Evolutionary conservation across 768 basidiomycete species (phyloP).

Genomic region (Cantharellus anzutake): DNA sequence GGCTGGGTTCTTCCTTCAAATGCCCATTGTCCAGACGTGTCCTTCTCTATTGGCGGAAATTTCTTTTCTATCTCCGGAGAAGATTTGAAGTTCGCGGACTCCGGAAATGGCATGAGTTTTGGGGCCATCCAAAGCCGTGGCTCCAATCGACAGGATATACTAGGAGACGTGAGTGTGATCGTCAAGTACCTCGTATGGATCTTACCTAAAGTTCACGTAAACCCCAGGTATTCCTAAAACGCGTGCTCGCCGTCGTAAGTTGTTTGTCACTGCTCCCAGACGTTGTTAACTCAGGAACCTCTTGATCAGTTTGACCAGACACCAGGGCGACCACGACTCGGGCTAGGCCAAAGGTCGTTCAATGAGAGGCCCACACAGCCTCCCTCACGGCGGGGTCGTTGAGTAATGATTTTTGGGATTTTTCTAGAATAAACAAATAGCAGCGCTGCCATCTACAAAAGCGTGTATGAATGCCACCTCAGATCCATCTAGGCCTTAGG

Average conservation of each 20-base stretch:
- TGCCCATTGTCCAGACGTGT: conserved; percentile 1
- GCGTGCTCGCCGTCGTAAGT: background rate
- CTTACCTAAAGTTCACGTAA: background rate
- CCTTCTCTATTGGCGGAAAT: conserved; percentile 1
- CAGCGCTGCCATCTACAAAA: no score
- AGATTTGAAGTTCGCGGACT: conserved; percentile 5
- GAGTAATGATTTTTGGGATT: no score
- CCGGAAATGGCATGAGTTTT: conserved; percentile 5
- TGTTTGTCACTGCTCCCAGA: no score
- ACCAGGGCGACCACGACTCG: background rate
- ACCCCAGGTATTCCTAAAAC: conserved; percentile 3
- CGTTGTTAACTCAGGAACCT: no score
- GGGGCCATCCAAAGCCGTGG: conserved; percentile 4
- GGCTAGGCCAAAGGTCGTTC: conserved; percentile 2
- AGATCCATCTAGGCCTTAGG: no score
- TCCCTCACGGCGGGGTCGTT: no score
- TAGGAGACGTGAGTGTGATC: conserved; percentile 3
- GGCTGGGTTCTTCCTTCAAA: conserved; percentile 5
- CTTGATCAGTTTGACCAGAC: conserved; percentile 2
- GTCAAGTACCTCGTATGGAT: background rate
- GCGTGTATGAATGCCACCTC: no score
- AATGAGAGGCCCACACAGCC: background rate
- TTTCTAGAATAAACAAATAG: no score
- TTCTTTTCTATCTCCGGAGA: conserved; percentile 3
- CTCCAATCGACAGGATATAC: background rate